These are phyloP conservation scores for Fraxinus baroniana DNA, from an alignment of 305 asterid genomes.

Conservation along the genomic window DNA sequence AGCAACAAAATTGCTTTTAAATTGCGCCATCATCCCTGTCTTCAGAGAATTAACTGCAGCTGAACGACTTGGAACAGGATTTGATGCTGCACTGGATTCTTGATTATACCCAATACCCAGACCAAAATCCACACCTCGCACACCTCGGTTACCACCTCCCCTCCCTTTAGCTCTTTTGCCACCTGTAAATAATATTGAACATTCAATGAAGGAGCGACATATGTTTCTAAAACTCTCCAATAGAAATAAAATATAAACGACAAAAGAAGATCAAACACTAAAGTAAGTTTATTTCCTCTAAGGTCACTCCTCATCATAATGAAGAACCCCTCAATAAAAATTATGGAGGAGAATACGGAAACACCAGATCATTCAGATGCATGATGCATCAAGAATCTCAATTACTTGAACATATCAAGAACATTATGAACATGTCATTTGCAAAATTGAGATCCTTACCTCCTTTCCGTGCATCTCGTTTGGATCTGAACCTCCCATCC, in stretches of 20 bases:
- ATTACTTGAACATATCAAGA: slow-evolving; percentile 9
- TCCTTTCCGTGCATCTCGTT: slow-evolving; percentile 95
- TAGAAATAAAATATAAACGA: background rate
- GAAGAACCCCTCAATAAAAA: slow-evolving; percentile 7
- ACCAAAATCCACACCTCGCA: slow-evolving; percentile 89
- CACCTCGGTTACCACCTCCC: slow-evolving; percentile 75
- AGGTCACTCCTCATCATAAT: background rate
- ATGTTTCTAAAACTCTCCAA: slow-evolving; percentile 23
- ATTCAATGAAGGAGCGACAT: background rate
- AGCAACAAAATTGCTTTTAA: slow-evolving; percentile 75
- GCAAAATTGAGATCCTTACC: slow-evolving; percentile 50
- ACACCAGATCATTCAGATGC: slow-evolving; percentile 12
- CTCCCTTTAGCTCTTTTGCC: slow-evolving; percentile 91
- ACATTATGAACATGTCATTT: slow-evolving; percentile 16
- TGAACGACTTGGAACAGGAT: slow-evolving; percentile 55
- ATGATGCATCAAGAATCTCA: background rate
- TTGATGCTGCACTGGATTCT: slow-evolving; percentile 51
- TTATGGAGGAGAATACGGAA: background rate
- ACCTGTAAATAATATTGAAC: slow-evolving; percentile 49
- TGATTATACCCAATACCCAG: slow-evolving; percentile 81
- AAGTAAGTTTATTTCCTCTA: background rate
- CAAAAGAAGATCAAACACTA: background rate
- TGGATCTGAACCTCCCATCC: slow-evolving; percentile 98
- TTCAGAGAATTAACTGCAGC: slow-evolving; percentile 65
- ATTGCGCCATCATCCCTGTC: slow-evolving; percentile 80